These are phyloP conservation scores for Nitzschia inconspicua DNA, from an alignment of 108 stramenopile genomes.

Conservation along the genomic window DNA sequence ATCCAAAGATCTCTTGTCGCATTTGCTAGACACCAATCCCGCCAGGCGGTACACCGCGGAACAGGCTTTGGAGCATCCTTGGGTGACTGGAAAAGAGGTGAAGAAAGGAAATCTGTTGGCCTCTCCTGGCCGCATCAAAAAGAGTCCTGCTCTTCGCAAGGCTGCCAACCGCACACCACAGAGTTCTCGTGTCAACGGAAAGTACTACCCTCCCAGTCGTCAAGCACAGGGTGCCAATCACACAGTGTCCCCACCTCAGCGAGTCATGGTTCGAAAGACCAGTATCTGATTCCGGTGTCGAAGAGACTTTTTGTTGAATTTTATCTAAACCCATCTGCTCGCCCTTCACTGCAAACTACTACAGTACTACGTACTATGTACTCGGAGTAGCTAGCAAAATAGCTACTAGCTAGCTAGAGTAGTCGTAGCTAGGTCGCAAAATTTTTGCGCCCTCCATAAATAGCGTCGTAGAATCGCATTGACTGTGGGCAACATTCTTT, in stretches of 20 bases:
- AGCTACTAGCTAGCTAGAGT: too few species aligned
- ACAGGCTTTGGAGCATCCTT: slow-evolving; percentile 93
- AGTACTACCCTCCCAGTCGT: slow-evolving; percentile 28
- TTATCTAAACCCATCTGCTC: too few species aligned
- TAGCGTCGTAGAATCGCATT: too few species aligned
- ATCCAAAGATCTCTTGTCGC: slow-evolving; percentile 90
- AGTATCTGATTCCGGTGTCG: slow-evolving; percentile 26
- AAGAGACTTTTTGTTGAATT: too few species aligned
- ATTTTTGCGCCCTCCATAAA: too few species aligned
- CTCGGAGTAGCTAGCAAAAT: too few species aligned
- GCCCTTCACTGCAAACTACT: too few species aligned
- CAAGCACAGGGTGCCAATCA: slow-evolving; percentile 9
- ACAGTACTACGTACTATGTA: too few species aligned
- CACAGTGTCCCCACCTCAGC: slow-evolving; percentile 7
- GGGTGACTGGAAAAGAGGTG: slow-evolving; percentile 86
- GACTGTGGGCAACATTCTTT: too few species aligned
- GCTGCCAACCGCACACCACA: slow-evolving; percentile 22
- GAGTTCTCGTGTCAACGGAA: slow-evolving; percentile 8
- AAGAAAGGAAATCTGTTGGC: slow-evolving; percentile 68
- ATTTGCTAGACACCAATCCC: slow-evolving; percentile 89
- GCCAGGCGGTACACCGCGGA: slow-evolving; percentile 86
- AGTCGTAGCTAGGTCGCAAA: too few species aligned
- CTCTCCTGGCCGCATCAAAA: slow-evolving; percentile 73
- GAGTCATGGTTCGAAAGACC: slow-evolving; percentile 32
- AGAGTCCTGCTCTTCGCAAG: slow-evolving; percentile 45